Conservation (phyloP, 1,284 basidiomycete genomes). For the Flammula alnicola region DNA sequence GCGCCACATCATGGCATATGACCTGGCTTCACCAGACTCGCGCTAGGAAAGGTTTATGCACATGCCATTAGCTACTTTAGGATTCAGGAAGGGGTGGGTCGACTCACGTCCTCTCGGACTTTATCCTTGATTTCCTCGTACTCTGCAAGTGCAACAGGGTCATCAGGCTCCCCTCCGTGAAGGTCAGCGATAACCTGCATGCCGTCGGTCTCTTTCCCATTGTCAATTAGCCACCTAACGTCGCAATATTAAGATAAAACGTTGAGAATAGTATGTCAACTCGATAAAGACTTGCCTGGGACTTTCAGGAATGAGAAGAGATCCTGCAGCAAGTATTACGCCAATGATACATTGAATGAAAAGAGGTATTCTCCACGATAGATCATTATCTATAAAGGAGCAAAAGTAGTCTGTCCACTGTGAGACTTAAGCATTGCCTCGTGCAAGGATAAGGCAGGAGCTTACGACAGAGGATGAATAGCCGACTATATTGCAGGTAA, state of each 20-base stretch:
- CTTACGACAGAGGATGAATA: constrained; percentile 94
- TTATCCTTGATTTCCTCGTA: constrained; percentile 93
- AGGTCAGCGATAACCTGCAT: constrained; percentile 90
- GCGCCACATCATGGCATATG: constrained; percentile 87
- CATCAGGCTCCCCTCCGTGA: constrained; percentile 83
- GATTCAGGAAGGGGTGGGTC: background rate
- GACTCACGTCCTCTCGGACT: constrained; percentile 77
- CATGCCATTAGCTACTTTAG: constrained; percentile 2
- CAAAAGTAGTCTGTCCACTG: constrained; percentile 97
- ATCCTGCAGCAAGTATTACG: constrained; percentile 79
- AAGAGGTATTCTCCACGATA: constrained; percentile 85
- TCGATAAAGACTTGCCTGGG: constrained; percentile 62
- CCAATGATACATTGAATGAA: constrained; percentile 93
- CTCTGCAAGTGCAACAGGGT: constrained; percentile 79
- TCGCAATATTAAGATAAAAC: constrained; percentile 15
- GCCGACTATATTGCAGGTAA: constrained; percentile 92
- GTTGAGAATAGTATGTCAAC: background rate
- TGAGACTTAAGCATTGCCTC: constrained; percentile 3
- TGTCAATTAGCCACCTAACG: constrained; percentile 94
- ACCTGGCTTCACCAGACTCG: constrained; percentile 77
- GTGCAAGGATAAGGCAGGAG: constrained; percentile 21
- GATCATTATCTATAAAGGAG: constrained; percentile 83
- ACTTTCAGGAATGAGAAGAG: constrained; percentile 90
- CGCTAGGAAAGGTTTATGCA: constrained; percentile 45
- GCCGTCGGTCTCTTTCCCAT: constrained; percentile 84